These are phyloP conservation scores for Fusarium protoensiforme DNA, from an alignment of 2,329 filamentous ascomycete genomes.

Conservation along the genomic window DNA sequence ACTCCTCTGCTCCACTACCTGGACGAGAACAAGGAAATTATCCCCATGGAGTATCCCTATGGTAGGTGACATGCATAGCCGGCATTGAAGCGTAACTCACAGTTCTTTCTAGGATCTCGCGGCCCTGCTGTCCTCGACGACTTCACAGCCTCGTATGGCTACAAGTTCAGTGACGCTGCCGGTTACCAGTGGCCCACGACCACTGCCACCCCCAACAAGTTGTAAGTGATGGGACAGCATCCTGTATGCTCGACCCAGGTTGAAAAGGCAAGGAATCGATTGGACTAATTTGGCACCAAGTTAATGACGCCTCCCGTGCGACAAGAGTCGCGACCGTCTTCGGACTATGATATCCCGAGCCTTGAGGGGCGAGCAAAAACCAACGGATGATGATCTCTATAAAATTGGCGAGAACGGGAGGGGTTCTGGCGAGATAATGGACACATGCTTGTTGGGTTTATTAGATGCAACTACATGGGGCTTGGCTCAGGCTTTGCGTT, in stretches of 20 bases:
- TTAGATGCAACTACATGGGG: conserved; percentile 34
- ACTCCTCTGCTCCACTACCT: conserved; percentile 97
- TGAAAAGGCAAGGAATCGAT: conserved; percentile 2
- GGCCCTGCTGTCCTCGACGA: conserved; percentile 96
- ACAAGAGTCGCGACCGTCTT: conserved; percentile 34
- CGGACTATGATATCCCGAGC: conserved; percentile 35
- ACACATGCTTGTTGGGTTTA: conserved; percentile 31
- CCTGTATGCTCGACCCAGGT: conserved; percentile 22
- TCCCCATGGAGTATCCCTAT: conserved; percentile 99
- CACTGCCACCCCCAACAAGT: conserved; percentile 77
- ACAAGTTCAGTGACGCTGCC: conserved; percentile 97
- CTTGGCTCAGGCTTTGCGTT: conserved; percentile 30
- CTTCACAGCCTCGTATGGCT: conserved; percentile 97
- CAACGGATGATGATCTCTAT: conserved; percentile 34
- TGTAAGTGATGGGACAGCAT: conserved; percentile 66
- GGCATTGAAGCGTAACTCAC: neutral
- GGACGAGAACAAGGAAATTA: conserved; percentile 99
- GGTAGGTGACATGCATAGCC: conserved; percentile 64
- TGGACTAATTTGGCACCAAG: conserved; percentile 29
- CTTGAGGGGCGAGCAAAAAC: conserved; percentile 17
- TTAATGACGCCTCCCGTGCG: conserved; percentile 34
- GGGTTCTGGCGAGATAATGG: conserved; percentile 34
- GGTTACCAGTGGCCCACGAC: conserved; percentile 96
- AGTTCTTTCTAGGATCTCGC: conserved; percentile 79
- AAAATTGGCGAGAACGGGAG: conserved; percentile 31